These are phyloP conservation scores for Phaeodactylum tricornutum DNA, from an alignment of 108 stramenopile species.

Conservation along the genomic window DNA sequence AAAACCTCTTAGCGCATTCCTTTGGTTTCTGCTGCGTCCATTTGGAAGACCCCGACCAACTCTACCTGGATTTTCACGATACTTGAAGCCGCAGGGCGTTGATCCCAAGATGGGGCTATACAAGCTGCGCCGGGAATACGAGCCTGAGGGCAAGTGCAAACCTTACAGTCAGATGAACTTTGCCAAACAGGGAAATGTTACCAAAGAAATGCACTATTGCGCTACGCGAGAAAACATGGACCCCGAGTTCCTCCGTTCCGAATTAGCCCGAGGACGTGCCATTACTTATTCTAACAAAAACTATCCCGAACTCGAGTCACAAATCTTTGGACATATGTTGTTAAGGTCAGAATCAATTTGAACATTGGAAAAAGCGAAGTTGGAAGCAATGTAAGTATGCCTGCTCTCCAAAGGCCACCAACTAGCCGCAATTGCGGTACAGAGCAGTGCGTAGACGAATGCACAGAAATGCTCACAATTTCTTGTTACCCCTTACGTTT, in stretches of 20 bases:
- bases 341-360: constrained; percentile 83
- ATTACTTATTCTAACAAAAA: constrained; percentile 76
- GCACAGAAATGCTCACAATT: no score
- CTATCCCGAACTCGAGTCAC: constrained; percentile 76
- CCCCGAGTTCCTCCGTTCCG: constrained; percentile 69
- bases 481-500: constrained; percentile 44
- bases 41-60: constrained; percentile 52
- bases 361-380: constrained; percentile 77
- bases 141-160: constrained; percentile 57
- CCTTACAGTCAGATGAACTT: constrained; percentile 81
- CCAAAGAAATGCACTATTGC: constrained; percentile 78
- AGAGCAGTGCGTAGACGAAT: no score
- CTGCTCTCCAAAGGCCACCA: no score
- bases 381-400: constrained; percentile 47
- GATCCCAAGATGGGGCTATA: constrained; percentile 63
- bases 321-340: constrained; percentile 86
- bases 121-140: constrained; percentile 64
- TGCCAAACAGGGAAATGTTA: constrained; percentile 65
- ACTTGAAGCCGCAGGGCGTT: constrained; percentile 64
- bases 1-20: no score
- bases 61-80: constrained; percentile 69
- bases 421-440: no score
- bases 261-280: constrained; percentile 79
- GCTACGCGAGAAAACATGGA: constrained; percentile 67
- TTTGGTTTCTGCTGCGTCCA: constrained; percentile 80